These are phyloP conservation scores for Eragrostis tef DNA, from an alignment of 202 grass and related monocot genomes.

Conservation along the genomic window DNA sequence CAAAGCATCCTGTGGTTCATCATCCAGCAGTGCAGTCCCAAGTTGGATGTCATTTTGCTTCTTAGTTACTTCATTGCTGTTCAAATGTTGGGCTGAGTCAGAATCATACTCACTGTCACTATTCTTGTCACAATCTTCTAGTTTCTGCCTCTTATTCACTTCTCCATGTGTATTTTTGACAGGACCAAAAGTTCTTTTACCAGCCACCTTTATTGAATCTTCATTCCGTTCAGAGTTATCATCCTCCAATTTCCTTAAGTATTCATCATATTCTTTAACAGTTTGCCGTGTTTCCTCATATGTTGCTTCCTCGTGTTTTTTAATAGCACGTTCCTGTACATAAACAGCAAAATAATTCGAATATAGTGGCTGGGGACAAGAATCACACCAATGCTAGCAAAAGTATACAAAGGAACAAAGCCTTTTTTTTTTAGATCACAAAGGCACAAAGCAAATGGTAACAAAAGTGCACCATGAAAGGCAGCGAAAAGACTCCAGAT, in stretches of 20 bases:
- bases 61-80: conserved; percentile 53
- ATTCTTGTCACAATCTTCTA: conserved; percentile 48
- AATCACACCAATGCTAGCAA: conserved; percentile 18
- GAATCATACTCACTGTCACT: conserved; percentile 72
- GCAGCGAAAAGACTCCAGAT: conserved; percentile 78
- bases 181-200: conserved; percentile 81
- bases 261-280: conserved; percentile 84
- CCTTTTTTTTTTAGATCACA: too few relatives aligned
- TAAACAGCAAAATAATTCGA: conserved; percentile 38
- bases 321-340: conserved; percentile 78
- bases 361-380: background rate
- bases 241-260: conserved; percentile 73
- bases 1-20: conserved; percentile 61
- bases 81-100: conserved; percentile 42
- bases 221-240: conserved; percentile 51
- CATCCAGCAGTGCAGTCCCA: conserved; percentile 62
- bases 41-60: conserved; percentile 52
- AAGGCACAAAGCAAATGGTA: conserved; percentile 33
- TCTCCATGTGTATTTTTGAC: conserved; percentile 47
- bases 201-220: conserved; percentile 57
- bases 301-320: conserved; percentile 71
- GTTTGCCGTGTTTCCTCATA: conserved; percentile 70
- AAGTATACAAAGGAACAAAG: conserved; percentile 35
- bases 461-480: conserved; percentile 75
- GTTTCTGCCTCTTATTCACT: conserved; percentile 58